Percentiles rank a stretch among this genome's conserved stretches.
These are phyloP conservation scores for Caloboletus firmus DNA, from an alignment of 1,284 basidiomycete species.

Conservation along the genomic window DNA sequence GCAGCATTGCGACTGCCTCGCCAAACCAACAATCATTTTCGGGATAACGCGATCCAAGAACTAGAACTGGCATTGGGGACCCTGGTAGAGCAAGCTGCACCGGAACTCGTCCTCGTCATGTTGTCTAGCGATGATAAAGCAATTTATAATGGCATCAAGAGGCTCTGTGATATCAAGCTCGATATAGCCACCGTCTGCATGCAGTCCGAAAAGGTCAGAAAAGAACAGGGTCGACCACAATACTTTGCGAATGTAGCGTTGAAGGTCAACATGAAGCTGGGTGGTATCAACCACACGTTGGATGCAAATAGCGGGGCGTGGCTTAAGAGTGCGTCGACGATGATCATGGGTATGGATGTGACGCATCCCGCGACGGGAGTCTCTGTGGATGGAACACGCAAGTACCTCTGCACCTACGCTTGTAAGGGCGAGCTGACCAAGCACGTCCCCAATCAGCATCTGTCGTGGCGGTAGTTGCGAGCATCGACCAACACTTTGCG, in stretches of 20 bases:
- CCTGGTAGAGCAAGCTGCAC: slow-evolving; percentile 27
- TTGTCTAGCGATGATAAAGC: slow-evolving; percentile 67
- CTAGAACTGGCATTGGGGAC: slow-evolving; percentile 28
- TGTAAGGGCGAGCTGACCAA: neutral
- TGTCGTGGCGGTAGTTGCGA: slow-evolving; percentile 76
- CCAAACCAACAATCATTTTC: slow-evolving; percentile 2
- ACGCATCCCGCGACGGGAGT: slow-evolving; percentile 61
- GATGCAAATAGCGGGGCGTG: slow-evolving; percentile 52
- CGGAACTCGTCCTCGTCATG: slow-evolving; percentile 49
- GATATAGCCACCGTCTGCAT: slow-evolving; percentile 72
- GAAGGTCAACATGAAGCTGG: slow-evolving; percentile 77
- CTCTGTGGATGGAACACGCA: slow-evolving; percentile 55
- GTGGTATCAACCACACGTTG: slow-evolving; percentile 70
- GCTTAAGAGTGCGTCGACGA: slow-evolving; percentile 59
- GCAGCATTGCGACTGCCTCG: slow-evolving; percentile 9
- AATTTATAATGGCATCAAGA: slow-evolving; percentile 70
- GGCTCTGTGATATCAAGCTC: slow-evolving; percentile 62
- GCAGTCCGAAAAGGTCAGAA: slow-evolving; percentile 60
- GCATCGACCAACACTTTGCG: slow-evolving; percentile 60
- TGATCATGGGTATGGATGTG: slow-evolving; percentile 82
- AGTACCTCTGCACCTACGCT: neutral
- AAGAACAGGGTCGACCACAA: slow-evolving; percentile 42
- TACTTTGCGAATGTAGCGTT: slow-evolving; percentile 34
- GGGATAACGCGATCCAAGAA: slow-evolving; percentile 8
- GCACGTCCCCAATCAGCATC: slow-evolving; percentile 44